Evolutionary conservation across 2,329 filamentous ascomycete species (phyloP), one percentile per base, ranked within the genome.

Genomic region (Paradendryphiella salina): DNA sequence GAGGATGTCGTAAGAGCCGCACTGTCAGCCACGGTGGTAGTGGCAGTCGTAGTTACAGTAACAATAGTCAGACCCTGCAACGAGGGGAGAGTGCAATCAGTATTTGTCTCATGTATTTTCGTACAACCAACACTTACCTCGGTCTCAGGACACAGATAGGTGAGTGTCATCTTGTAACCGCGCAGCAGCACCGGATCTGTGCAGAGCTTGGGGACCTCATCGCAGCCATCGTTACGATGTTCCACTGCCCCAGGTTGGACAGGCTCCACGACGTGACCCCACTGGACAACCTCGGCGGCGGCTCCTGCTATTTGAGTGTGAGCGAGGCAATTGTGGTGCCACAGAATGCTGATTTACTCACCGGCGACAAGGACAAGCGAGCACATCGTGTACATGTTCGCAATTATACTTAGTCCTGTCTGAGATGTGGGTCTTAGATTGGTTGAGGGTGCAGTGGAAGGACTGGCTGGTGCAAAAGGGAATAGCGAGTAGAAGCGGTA

Each of bases 141-240:
- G 6, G 42, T 45, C 45, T 54, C 47, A 6, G 61, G 55, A 32
- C 64, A 67, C 5, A 66, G 41, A 28, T 65, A 67, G 26, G 63
- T 65, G 17, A 66, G 31, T n/a, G 39, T 57, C 4, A 53, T 66
- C n/a, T 55, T 44, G 14, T 36, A 15, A 13, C 61, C 61, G 8
- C 46, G 32, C 20, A 66, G 38, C 46, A 58, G 46, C 11, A 42
- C 61, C 5, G 50, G 11, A n/a, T 50, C 59, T 6, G 63, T 65
- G 45, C 64, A 67, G 13, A 67, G 54, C 40, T 49, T 53, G 11
- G 62, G 59, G 14, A 59, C 50, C 54, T 47, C 39, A 3, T 46
- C 18, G 18, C 61, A 65, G 46, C 21, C 33, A 23, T 23, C 35
- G 14, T 52, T 46, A 32, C 54, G 52, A 43, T 51, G 35, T 33